A percentile compares a stretch with the other conserved stretches of the same genome.
Evolutionary conservation across 106 monocot species (phyloP).

Genomic region (Apostasia shenzhenica): DNA sequence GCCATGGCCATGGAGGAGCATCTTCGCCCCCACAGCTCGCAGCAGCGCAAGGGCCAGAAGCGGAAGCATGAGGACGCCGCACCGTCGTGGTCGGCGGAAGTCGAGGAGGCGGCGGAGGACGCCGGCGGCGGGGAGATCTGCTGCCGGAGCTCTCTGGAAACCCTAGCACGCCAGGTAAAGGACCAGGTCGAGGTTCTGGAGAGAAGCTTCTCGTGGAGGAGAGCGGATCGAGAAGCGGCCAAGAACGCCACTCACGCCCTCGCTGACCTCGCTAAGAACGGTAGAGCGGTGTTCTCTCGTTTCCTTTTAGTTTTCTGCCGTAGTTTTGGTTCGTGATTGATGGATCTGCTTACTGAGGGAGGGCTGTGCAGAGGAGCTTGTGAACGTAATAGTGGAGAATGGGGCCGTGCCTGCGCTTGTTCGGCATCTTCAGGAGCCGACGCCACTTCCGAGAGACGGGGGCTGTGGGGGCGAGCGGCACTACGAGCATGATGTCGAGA

Average conservation of each 20-base stretch:
- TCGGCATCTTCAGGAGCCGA: conserved; percentile 66
- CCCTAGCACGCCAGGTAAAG: conserved; percentile 45
- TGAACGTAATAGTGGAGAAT: conserved; percentile 78
- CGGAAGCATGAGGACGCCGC: conserved; percentile 55
- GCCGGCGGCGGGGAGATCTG: conserved; percentile 23
- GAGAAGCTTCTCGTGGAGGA: conserved; percentile 55
- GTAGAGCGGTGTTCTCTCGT: conserved; percentile 11
- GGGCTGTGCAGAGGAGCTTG: conserved; percentile 69
- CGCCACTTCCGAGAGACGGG: background rate
- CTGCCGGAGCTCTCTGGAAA: conserved; percentile 26
- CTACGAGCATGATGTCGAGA: conserved; percentile 91
- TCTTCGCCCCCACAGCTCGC: conserved; percentile 10
- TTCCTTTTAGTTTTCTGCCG: background rate
- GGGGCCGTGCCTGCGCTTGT: conserved; percentile 86
- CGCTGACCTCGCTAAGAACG: conserved; percentile 94
- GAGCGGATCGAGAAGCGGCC: conserved; percentile 61
- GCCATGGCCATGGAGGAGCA: conserved; percentile 30
- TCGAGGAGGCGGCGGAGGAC: conserved; percentile 10
- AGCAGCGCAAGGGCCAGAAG: conserved; percentile 67
- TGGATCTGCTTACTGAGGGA: conserved; percentile 7
- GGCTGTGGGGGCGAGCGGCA: conserved; percentile 21
- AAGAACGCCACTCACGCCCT: conserved; percentile 80
- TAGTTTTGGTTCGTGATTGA: background rate
- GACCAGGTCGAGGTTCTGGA: conserved; percentile 68
- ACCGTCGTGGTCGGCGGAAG: conserved; percentile 10